Conservation (phyloP, 768 basidiomycete genomes). For the Paxillus involutus region DNA sequence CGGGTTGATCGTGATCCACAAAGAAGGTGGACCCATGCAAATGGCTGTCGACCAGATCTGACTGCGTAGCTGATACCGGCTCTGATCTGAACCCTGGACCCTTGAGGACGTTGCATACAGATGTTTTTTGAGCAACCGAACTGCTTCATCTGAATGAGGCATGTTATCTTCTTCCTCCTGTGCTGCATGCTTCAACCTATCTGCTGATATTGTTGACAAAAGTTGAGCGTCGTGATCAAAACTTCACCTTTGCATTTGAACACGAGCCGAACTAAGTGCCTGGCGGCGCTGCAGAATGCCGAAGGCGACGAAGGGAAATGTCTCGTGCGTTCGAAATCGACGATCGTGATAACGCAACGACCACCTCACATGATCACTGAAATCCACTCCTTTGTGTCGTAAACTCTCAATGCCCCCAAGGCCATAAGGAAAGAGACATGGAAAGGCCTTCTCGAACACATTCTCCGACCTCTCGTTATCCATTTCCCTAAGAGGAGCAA, state of each 20-base stretch:
- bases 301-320: constrained; percentile 5
- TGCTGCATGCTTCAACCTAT: not conserved
- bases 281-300: not conserved
- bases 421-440: not conserved
- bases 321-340: constrained; percentile 8
- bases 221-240: constrained; percentile 17
- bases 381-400: no score
- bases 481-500: no score
- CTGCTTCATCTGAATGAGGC: not conserved
- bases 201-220: not conserved
- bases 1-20: constrained; percentile 46
- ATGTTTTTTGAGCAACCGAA: not conserved
- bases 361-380: not conserved
- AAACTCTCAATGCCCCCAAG: not conserved
- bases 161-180: not conserved
- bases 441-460: not conserved
- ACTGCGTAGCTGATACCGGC: not conserved
- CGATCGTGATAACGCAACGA: not conserved
- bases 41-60: constrained; percentile 2
- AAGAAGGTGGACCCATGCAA: not conserved
- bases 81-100: not conserved
- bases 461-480: no score
- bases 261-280: not conserved
- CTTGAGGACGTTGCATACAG: not conserved
- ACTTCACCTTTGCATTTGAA: not conserved